Evolutionary conservation across 768 basidiomycete genomes (phyloP).

Genomic region (Tulasnella sp.): DNA sequence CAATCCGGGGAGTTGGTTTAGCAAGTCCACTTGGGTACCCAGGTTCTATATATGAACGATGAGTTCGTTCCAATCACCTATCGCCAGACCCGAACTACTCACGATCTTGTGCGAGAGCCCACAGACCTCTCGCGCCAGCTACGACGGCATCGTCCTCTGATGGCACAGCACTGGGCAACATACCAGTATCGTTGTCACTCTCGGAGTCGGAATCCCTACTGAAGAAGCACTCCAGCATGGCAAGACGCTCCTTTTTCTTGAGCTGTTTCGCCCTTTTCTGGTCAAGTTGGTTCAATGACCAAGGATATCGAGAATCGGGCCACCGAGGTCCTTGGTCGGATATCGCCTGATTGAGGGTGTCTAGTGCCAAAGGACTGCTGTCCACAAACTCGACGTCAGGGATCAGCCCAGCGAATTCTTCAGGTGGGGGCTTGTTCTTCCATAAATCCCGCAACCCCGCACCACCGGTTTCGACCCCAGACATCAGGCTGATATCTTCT

Average conservation of each 20-base stretch:
- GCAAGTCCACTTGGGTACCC: too few relatives aligned
- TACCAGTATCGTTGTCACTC: constrained; percentile 21
- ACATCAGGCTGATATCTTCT: constrained; percentile 12
- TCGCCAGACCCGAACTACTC: neutral
- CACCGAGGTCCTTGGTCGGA: constrained; percentile 52
- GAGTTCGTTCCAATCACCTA: too few relatives aligned
- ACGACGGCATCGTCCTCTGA: neutral
- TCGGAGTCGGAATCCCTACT: constrained; percentile 50
- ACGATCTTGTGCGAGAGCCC: neutral
- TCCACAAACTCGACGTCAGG: constrained; percentile 30
- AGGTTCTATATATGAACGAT: too few relatives aligned
- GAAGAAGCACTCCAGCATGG: constrained; percentile 57
- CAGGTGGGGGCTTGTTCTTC: constrained; percentile 33
- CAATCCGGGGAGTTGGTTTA: constrained; percentile 16
- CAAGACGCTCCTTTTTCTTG: constrained; percentile 47
- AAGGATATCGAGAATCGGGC: constrained; percentile 70
- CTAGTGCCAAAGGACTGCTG: constrained; percentile 68
- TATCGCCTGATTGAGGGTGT: constrained; percentile 74
- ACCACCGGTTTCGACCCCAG: constrained; percentile 1
- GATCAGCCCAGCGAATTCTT: constrained; percentile 7
- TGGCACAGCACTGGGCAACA: constrained; percentile 24
- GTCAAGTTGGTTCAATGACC: constrained; percentile 51
- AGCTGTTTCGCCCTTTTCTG: constrained; percentile 39
- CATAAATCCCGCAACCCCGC: neutral
- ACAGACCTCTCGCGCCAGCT: neutral